Evolutionary conservation across 805 yeast genomes (phyloP).

Genomic region (Candida insectorum): DNA sequence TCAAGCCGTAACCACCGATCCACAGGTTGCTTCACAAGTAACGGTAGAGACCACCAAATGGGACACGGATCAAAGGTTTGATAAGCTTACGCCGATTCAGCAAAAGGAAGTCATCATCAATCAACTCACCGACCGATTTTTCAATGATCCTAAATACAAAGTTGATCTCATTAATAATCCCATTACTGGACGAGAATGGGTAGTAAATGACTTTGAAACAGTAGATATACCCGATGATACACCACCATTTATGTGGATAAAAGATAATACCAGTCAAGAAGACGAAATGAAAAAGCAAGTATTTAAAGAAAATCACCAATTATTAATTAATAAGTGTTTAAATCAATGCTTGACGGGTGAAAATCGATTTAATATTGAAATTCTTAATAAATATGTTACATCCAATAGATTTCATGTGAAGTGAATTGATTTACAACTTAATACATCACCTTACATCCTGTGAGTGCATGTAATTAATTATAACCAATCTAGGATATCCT

Average conservation of each 20-base stretch:
- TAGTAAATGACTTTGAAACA: conserved; percentile 29
- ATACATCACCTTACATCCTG: too few relatives aligned
- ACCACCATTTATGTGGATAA: conserved; percentile 13
- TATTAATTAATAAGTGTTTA: conserved; percentile 6
- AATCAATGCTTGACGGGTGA: conserved; percentile 8
- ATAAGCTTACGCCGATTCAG: conserved; percentile 28
- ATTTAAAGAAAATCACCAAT: conserved; percentile 1
- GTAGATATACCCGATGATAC: conserved; percentile 11
- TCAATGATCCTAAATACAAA: conserved; percentile 15
- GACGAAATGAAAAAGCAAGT: conserved; percentile 5
- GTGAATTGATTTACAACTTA: too few relatives aligned
- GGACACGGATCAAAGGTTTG: conserved; percentile 1
- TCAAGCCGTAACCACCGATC: background rate
- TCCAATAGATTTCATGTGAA: conserved; percentile 3
- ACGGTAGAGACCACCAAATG: background rate
- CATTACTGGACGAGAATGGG: conserved; percentile 35
- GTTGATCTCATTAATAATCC: conserved; percentile 31
- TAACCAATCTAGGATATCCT: too few relatives aligned
- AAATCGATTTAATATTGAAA: conserved; percentile 7
- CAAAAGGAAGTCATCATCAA: conserved; percentile 25
- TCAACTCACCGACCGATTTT: conserved; percentile 21
- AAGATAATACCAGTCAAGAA: conserved; percentile 14
- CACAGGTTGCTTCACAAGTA: background rate
- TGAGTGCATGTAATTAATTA: too few relatives aligned
- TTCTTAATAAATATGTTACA: conserved; percentile 9